Conservation (phyloP, 805 yeast species). For the Allodekkera sacchari region DNA sequence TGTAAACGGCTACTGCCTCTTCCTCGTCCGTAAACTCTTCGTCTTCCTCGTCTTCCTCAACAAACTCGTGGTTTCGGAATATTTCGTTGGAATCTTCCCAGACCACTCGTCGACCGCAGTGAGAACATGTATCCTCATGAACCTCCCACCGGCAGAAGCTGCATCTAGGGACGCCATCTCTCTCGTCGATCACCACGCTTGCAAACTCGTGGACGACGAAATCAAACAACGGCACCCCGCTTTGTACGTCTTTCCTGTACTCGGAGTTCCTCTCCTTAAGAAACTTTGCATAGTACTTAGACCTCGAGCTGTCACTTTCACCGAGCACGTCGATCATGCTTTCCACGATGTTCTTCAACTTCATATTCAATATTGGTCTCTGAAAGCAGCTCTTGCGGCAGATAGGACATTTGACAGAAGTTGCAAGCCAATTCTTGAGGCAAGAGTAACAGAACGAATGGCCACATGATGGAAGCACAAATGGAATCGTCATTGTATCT, state of each 20-base stretch:
- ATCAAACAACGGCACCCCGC: constrained; percentile 33
- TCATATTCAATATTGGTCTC: constrained; percentile 46
- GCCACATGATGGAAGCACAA: constrained; percentile 51
- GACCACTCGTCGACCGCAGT: constrained; percentile 55
- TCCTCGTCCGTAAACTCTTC: too few species aligned
- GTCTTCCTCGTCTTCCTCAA: too few species aligned
- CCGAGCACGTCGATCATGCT: constrained; percentile 32
- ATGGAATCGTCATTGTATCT: constrained; percentile 60
- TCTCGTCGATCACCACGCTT: constrained; percentile 46
- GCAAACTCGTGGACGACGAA: constrained; percentile 41
- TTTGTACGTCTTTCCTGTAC: constrained; percentile 31
- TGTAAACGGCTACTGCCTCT: too few species aligned
- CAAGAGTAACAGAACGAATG: constrained; percentile 70
- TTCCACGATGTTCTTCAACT: constrained; percentile 38
- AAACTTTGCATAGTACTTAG: constrained; percentile 15
- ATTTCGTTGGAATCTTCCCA: too few species aligned
- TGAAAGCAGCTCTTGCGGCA: constrained; percentile 44
- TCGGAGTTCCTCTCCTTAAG: constrained; percentile 22
- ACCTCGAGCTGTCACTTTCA: constrained; percentile 16
- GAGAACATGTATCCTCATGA: constrained; percentile 55
- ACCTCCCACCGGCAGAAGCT: constrained; percentile 78
- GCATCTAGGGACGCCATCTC: constrained; percentile 70
- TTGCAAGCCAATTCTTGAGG: constrained; percentile 52
- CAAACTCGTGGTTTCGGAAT: too few species aligned
- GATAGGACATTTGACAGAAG: constrained; percentile 56